A percentile compares a stretch with the other conserved stretches of the same genome.
phyloP scores from a whole-genome alignment of 1,284 basidiomycete genomes.

The Kwoniella shivajii region DNA sequence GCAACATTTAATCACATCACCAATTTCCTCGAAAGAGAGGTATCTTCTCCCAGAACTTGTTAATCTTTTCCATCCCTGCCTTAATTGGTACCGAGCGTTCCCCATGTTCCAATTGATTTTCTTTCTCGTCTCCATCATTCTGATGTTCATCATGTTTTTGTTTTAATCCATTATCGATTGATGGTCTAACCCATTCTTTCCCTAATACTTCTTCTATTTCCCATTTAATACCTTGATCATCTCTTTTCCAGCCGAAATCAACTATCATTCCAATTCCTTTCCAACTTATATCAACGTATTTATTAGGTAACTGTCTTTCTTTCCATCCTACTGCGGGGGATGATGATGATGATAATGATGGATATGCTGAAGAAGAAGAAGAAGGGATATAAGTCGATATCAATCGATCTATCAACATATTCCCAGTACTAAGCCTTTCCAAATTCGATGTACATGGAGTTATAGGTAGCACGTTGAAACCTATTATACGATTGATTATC shows the following conservation, averaged over 20 bases:
- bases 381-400: neutral
- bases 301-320: slow-evolving; percentile 20
- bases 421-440: neutral
- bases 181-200: slow-evolving; percentile 11
- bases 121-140: neutral
- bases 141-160: neutral
- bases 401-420: neutral
- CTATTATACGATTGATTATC: no score
- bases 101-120: neutral
- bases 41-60: slow-evolving; percentile 11
- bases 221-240: slow-evolving; percentile 42
- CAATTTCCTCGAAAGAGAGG: slow-evolving; percentile 14
- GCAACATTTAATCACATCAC: slow-evolving; percentile 1
- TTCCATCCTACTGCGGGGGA: neutral
- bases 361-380: neutral
- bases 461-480: no score
- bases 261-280: slow-evolving; percentile 41
- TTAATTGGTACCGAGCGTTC: neutral
- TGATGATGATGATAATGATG: neutral
- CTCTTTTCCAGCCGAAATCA: slow-evolving; percentile 41
- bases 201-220: slow-evolving; percentile 34
- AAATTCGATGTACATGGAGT: neutral
- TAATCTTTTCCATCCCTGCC: neutral
- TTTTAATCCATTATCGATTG: neutral
- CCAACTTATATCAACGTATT: slow-evolving; percentile 39